Conservation (phyloP, 2,329 filamentous ascomycete genomes). For the Claviceps africana region DNA sequence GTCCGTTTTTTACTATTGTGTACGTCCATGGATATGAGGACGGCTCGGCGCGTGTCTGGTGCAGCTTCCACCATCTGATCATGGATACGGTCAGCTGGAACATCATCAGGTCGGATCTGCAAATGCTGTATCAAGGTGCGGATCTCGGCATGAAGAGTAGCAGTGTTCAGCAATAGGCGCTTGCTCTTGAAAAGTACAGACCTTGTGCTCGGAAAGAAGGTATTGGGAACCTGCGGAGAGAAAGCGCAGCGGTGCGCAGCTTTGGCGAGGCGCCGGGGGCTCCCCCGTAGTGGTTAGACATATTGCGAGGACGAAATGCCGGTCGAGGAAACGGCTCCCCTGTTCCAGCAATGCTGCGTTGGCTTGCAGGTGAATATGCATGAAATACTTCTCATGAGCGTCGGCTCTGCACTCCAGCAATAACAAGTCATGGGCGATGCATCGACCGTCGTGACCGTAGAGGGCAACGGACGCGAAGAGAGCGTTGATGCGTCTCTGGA, state of each 20-base stretch:
- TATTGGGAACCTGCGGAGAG: background rate
- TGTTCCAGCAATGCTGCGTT: background rate
- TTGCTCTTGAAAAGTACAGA: background rate
- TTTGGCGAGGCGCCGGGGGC: background rate
- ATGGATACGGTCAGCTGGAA: constrained; percentile 1
- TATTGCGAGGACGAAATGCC: background rate
- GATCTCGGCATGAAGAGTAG: constrained; percentile 1
- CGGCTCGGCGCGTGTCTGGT: background rate
- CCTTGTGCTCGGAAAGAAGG: background rate
- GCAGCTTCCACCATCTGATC: constrained; percentile 1
- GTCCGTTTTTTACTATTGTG: background rate
- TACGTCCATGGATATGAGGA: background rate
- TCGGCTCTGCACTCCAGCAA: background rate
- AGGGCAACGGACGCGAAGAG: constrained; percentile 1
- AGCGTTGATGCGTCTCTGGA: constrained; percentile 1
- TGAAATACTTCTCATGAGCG: background rate
- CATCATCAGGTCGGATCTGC: constrained; percentile 1
- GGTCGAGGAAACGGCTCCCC: background rate
- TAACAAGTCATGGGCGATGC: background rate
- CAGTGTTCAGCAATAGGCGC: background rate
- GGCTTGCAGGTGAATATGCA: background rate
- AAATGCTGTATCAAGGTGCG: background rate
- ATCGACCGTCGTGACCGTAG: background rate
- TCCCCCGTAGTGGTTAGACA: background rate
- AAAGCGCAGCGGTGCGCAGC: background rate